Evolutionary conservation across 2,329 filamentous ascomycete species (phyloP), one percentile per base, ranked within the genome.

Genomic region (Atkinsonella hypoxylon): DNA sequence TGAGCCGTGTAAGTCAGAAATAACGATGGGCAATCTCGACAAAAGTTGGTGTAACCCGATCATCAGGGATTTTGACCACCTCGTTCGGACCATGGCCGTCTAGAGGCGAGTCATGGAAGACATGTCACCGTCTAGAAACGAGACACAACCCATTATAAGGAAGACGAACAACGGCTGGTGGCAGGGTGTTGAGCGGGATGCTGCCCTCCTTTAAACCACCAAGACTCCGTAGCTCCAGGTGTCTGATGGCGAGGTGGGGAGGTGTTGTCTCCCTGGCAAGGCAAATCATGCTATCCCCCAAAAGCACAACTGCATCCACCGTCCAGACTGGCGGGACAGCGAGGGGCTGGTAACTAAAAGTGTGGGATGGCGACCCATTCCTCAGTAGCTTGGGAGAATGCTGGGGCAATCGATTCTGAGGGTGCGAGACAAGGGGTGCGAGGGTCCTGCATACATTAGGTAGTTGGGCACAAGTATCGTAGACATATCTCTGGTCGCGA

Each of bases 11-110:
- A 13, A 48, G 31, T 11, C 47, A 34, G 32, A 30, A 20, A 13
- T 11, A 39, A 42, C 4, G 17, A 48, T 54, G 57, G 59, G 57
- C 57, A 60, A 61, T 61, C 58, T 58, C 55, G 52, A 58, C 49
- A 56, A 57, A 26, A 55, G 55, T 20, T 43, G 65, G 66, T 66
- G 60, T 60, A 58, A 67, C 64, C 58, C 58, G 62, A 64, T 58
- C 62, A 60, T 61, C 53, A 58, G 62, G 58, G 58, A 67, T 62
- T 57, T 66, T 62, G 64, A 64, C 60, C 63, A 62, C 53, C 57
- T 62, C 26, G 58, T 64, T 66, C 65, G 57, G 62, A 58, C 64
- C 62, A 64, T 60, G 58, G 52, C 57, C 60, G 59, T 58, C 58
- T 54, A 57, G 57, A 67, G 61, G 58, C 59, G 57, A 59, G 59